A percentile compares a stretch with the other conserved stretches of the same genome.
These are phyloP conservation scores for Geosiphon pyriformis DNA, from an alignment of 192 early-diverging fungal species.

Conservation along the genomic window DNA sequence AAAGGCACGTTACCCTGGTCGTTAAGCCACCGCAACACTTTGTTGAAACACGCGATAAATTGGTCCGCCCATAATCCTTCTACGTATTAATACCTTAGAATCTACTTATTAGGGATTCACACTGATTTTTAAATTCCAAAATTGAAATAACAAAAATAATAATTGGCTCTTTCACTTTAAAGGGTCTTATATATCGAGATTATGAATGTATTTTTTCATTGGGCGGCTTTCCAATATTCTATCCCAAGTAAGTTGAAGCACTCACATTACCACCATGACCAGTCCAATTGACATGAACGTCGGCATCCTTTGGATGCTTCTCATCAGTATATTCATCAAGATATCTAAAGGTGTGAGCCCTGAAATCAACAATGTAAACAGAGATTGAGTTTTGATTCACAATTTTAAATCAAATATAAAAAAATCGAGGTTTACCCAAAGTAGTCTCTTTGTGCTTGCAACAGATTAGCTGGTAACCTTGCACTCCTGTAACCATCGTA, in stretches of 20 bases:
- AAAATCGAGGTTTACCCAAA: slow-evolving; percentile 57
- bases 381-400: not conserved
- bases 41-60: too few species aligned
- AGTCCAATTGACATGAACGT: slow-evolving; percentile 97
- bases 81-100: too few species aligned
- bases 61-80: too few species aligned
- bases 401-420: not conserved
- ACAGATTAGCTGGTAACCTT: slow-evolving; percentile 87
- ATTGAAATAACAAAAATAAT: too few species aligned
- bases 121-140: too few species aligned
- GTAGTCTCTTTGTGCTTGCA: slow-evolving; percentile 98
- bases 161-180: too few species aligned
- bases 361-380: not conserved
- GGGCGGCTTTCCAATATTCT: too few species aligned
- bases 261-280: slow-evolving; percentile 76
- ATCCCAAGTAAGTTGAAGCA: slow-evolving; percentile 52
- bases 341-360: slow-evolving; percentile 24
- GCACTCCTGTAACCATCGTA: slow-evolving; percentile 96
- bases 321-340: slow-evolving; percentile 21
- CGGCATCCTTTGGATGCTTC: slow-evolving; percentile 13
- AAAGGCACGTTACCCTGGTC: too few species aligned
- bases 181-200: too few species aligned
- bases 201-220: too few species aligned
- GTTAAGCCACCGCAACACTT: too few species aligned
- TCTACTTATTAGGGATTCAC: too few species aligned